Evolutionary conservation across 2,329 filamentous ascomycete genomes (phyloP).

Genomic region (Penicillium aurantiogriseum): DNA sequence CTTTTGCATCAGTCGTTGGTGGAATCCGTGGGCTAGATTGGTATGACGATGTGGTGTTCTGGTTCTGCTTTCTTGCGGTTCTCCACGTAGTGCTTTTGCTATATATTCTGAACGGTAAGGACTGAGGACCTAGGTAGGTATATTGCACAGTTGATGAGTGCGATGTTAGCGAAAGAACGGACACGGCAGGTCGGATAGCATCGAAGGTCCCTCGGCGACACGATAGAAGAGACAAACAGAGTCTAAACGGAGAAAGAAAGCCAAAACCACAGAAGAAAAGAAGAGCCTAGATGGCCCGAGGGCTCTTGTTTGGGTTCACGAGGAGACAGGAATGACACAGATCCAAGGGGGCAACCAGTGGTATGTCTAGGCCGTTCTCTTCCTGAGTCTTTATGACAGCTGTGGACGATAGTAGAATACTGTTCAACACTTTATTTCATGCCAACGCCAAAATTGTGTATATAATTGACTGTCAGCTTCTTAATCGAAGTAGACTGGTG

Average conservation of each 20-base stretch:
- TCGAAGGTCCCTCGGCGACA: slow-evolving; percentile 57
- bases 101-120: slow-evolving; percentile 12
- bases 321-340: slow-evolving; percentile 24
- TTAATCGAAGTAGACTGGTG: neutral
- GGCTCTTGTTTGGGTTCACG: slow-evolving; percentile 24
- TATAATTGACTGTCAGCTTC: no score
- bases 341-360: slow-evolving; percentile 23
- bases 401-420: neutral
- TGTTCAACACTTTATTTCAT: neutral
- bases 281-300: slow-evolving; percentile 25
- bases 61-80: neutral
- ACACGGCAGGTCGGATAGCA: slow-evolving; percentile 25
- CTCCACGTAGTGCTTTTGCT: neutral
- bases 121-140: slow-evolving; percentile 3
- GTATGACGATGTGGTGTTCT: neutral
- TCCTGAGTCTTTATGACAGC: neutral
- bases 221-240: slow-evolving; percentile 13
- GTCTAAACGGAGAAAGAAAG: slow-evolving; percentile 14
- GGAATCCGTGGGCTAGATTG: neutral
- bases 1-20: slow-evolving; percentile 1
- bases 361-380: slow-evolving; percentile 18
- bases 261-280: slow-evolving; percentile 19
- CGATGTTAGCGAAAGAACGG: slow-evolving; percentile 22
- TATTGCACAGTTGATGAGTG: slow-evolving; percentile 15
- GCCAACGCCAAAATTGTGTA: neutral